These are phyloP conservation scores for Amaranthus hypochondriacus DNA, from an alignment of 148 eudicot species.

Conservation along the genomic window DNA sequence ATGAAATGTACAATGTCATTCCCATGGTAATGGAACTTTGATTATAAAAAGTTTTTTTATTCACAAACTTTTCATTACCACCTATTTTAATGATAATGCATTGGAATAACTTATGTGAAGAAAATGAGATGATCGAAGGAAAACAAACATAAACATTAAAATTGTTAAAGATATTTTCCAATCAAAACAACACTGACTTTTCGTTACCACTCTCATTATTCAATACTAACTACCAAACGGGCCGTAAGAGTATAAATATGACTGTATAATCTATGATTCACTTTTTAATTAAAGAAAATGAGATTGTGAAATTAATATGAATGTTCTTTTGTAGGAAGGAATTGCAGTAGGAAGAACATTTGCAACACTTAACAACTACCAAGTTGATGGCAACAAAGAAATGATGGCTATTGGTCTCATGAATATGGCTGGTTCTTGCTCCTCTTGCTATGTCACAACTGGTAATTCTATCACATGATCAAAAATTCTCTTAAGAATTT, in stretches of 20 bases:
- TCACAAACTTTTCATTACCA: too few relatives aligned
- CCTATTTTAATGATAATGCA: too few relatives aligned
- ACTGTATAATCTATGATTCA: neutral
- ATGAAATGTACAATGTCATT: too few relatives aligned
- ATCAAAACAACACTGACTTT: too few relatives aligned
- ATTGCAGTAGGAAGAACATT: constrained; percentile 98
- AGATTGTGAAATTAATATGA: neutral
- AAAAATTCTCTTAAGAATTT: neutral
- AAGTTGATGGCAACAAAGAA: constrained; percentile 98
- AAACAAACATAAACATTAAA: too few relatives aligned
- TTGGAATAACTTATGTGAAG: too few relatives aligned
- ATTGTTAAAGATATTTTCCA: too few relatives aligned
- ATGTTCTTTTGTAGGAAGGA: constrained; percentile 63
- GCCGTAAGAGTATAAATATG: neutral
- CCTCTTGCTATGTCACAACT: constrained; percentile 89
- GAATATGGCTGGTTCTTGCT: constrained; percentile 96
- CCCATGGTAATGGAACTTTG: too few relatives aligned
- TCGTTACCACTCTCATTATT: too few relatives aligned
- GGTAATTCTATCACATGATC: constrained; percentile 30
- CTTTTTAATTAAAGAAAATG: neutral
- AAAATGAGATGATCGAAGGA: too few relatives aligned
- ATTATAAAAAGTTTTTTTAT: too few relatives aligned
- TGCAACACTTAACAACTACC: constrained; percentile 78
- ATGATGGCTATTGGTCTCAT: constrained; percentile 96
- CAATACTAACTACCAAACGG: too few relatives aligned